These are phyloP conservation scores for Xylariales sp. DNA, from an alignment of 2,329 filamentous ascomycete genomes.

Conservation along the genomic window DNA sequence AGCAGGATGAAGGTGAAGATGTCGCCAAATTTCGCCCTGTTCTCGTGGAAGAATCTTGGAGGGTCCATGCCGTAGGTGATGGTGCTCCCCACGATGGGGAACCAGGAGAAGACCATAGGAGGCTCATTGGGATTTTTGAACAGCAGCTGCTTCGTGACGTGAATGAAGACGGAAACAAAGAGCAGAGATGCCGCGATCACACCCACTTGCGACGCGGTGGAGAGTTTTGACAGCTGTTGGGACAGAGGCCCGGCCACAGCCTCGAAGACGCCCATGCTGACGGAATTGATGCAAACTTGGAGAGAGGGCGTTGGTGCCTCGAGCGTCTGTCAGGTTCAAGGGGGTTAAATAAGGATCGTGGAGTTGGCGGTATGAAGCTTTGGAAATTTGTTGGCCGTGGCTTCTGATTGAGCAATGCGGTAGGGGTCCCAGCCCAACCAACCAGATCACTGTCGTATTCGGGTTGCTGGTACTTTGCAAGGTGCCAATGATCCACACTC, in stretches of 20 bases:
- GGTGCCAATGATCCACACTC: background rate
- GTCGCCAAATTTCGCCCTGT: conserved; percentile 80
- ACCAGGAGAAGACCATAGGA: conserved; percentile 74
- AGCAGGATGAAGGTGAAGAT: conserved; percentile 86
- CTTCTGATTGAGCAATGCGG: conserved; percentile 11
- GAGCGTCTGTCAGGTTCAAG: too few relatives aligned
- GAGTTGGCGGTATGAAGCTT: conserved; percentile 2
- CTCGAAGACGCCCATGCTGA: conserved; percentile 52
- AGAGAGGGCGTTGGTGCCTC: too few relatives aligned
- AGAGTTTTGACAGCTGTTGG: conserved; percentile 45
- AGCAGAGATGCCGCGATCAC: conserved; percentile 40
- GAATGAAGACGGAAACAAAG: conserved; percentile 61
- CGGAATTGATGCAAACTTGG: too few relatives aligned
- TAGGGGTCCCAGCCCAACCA: background rate
- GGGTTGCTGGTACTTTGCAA: background rate
- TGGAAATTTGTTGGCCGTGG: conserved; percentile 10
- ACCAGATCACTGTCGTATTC: conserved; percentile 5
- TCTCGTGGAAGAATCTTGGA: conserved; percentile 75
- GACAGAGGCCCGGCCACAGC: conserved; percentile 45
- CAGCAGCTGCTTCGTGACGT: conserved; percentile 75
- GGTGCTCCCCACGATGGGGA: conserved; percentile 84
- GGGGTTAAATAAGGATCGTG: conserved; percentile 1
- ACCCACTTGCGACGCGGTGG: conserved; percentile 42
- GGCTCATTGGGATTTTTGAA: conserved; percentile 79
- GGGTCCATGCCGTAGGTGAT: conserved; percentile 94